Base-by-base conservation (phyloP, 768 basidiomycete species). In the Trametes maxima region DNA sequence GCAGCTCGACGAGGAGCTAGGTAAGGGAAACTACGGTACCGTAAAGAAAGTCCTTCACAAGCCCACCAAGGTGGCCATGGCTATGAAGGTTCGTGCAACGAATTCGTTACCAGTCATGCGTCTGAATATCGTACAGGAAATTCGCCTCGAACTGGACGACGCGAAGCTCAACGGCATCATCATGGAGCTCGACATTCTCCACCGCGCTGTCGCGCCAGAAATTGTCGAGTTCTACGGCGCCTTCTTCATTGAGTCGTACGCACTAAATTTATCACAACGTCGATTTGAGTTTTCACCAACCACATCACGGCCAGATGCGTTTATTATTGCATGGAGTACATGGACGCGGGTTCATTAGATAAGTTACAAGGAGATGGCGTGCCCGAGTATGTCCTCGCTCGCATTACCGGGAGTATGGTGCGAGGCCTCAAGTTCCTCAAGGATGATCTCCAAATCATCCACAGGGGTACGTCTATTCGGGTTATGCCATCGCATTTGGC, bases 291-390 rank as follows among this genome's bases (percentile, higher is more conserved):
- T 39, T 47, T 54, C 16, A 16, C 14, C 5, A 5, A 24, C 37
- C 14, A 19, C 7, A 6, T 22, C 36, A 16, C 14, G 35, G 24
- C 1, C 17, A 72, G 71, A 21, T 72, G 96, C 74, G 97, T 99
- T 22, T 98, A 99, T 77, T 98, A 97, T 74, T 98, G 95, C 76
- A 98, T 98, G 95, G 97, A 99, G 79, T 93, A 89, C 77, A 99
- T 99, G 97, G 96, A 99, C 72, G 95, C 95, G 12, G 95, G 95
- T n/a, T 91, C 88, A 42, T 82, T 99, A 48, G 97, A 98, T 73
- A 92, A 89, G 65, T 81, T 98, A 25, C 76, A 81, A 64, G 74
- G 71, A 17, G 74, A 67, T 12, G 74, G 75, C 42, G 79, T 89
- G 2, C 79, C 81, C 1, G 97, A 99, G 71, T 80, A 86, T 39